Conservation (phyloP, 2,329 filamentous ascomycete genomes). For the Pseudogymnoascus sp. region DNA sequence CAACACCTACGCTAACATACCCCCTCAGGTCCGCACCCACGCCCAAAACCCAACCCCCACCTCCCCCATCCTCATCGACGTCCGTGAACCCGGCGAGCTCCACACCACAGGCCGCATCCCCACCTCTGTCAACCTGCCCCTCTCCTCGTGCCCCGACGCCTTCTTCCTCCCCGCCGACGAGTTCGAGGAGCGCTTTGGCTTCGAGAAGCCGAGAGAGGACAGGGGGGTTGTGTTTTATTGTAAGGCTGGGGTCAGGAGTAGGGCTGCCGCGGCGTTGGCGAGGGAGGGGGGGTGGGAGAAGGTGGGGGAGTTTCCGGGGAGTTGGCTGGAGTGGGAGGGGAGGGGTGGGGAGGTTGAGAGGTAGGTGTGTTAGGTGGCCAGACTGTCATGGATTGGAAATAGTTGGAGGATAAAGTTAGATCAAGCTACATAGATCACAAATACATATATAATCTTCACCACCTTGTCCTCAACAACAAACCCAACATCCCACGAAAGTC, state of each 20-base stretch:
- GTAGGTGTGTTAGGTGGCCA: background rate
- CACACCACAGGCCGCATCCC: conserved; percentile 63
- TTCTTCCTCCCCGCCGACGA: conserved; percentile 68
- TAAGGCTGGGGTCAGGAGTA: conserved; percentile 78
- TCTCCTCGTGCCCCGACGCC: conserved; percentile 67
- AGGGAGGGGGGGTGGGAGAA: conserved; percentile 64
- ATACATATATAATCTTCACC: background rate
- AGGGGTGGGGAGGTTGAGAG: conserved; percentile 55
- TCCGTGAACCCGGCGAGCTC: conserved; percentile 65
- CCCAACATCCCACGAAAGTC: background rate
- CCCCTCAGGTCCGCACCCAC: conserved; percentile 34
- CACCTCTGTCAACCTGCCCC: conserved; percentile 70
- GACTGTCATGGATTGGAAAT: background rate
- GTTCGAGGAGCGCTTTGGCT: conserved; percentile 77
- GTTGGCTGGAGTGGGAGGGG: conserved; percentile 74
- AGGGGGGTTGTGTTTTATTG: conserved; percentile 77
- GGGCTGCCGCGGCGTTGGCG: conserved; percentile 68
- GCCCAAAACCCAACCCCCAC: conserved; percentile 18
- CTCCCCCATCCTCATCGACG: conserved; percentile 38
- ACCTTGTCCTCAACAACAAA: background rate
- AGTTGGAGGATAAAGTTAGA: background rate
- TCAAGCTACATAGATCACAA: background rate
- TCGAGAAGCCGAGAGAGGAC: conserved; percentile 53
- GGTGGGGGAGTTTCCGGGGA: conserved; percentile 64
- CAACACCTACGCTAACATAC: background rate